These are phyloP conservation scores for Cryptosporidium felis DNA, from an alignment of 169 alveolate genomes.

Conservation along the genomic window DNA sequence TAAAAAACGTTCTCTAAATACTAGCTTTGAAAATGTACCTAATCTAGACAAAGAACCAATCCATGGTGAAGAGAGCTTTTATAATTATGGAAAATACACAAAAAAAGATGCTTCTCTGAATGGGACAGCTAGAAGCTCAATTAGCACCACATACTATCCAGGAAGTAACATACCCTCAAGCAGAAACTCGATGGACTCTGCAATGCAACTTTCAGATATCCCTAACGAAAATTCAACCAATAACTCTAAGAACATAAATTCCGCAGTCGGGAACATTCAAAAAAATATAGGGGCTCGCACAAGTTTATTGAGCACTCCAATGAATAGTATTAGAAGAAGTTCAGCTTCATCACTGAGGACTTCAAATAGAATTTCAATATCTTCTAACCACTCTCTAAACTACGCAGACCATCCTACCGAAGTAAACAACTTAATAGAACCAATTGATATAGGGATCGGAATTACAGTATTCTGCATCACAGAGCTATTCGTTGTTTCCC, in stretches of 20 bases:
- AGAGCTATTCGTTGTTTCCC: conserved; percentile 40
- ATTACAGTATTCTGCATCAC: conserved; percentile 54
- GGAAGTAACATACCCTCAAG: conserved; percentile 44
- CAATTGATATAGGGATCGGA: conserved; percentile 23
- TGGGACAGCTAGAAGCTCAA: conserved; percentile 61
- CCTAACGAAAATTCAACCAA: not conserved
- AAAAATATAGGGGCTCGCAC: not conserved
- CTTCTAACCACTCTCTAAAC: conserved; percentile 8
- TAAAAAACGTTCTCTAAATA: too few species aligned
- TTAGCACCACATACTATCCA: conserved; percentile 29
- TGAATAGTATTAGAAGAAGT: not conserved
- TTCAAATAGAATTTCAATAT: conserved; percentile 8
- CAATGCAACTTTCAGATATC: not conserved
- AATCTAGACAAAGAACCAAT: too few species aligned
- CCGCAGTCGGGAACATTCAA: not conserved
- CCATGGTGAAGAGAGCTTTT: too few species aligned
- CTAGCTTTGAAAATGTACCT: too few species aligned
- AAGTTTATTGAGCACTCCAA: not conserved
- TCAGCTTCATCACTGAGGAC: not conserved
- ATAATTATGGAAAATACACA: too few species aligned
- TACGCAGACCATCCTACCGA: not conserved
- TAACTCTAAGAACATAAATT: not conserved
- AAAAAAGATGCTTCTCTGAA: too few species aligned
- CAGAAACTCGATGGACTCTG: conserved; percentile 48
- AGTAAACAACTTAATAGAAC: conserved; percentile 2